Conservation (phyloP, 2,329 filamentous ascomycete genomes). For the Aspergillus pseudoterreus region DNA sequence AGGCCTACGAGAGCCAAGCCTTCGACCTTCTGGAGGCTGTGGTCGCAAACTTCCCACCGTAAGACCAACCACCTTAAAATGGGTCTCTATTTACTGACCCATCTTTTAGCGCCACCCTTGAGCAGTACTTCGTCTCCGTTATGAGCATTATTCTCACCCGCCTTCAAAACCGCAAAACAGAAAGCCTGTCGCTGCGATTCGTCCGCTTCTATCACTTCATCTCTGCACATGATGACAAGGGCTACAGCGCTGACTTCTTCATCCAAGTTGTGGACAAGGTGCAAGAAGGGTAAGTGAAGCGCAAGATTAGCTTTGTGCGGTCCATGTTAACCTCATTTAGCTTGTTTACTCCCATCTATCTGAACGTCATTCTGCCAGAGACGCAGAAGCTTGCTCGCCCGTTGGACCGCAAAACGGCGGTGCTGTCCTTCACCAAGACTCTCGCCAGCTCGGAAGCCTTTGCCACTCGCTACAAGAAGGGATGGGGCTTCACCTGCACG, state of each 20-base stretch:
- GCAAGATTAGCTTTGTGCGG: not conserved
- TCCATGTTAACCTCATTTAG: conserved; percentile 26
- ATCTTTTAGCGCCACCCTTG: conserved; percentile 56
- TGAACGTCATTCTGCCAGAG: conserved; percentile 78
- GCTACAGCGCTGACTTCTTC: conserved; percentile 91
- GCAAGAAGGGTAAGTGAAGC: conserved; percentile 57
- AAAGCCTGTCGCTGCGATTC: conserved; percentile 81
- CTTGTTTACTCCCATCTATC: conserved; percentile 81
- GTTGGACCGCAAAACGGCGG: conserved; percentile 86
- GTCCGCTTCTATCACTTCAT: conserved; percentile 93
- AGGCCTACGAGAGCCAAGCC: conserved; percentile 78
- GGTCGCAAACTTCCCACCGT: conserved; percentile 68
- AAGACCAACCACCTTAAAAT: conserved; percentile 36
- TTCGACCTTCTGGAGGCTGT: conserved; percentile 88
- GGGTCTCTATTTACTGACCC: conserved; percentile 4
- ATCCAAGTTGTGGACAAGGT: conserved; percentile 78
- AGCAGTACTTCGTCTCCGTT: conserved; percentile 75
- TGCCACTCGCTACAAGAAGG: conserved; percentile 75
- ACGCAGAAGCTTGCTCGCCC: conserved; percentile 86
- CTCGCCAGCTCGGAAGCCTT: conserved; percentile 83
- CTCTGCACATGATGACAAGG: conserved; percentile 71
- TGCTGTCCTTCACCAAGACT: conserved; percentile 89
- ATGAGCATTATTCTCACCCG: conserved; percentile 76
- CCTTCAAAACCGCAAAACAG: conserved; percentile 69
- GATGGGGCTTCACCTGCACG: conserved; percentile 87